Evolutionary conservation across 140 eudicot species (phyloP), one percentile per base, ranked within the genome.

Genomic region (Erigeron philadelphicus): DNA sequence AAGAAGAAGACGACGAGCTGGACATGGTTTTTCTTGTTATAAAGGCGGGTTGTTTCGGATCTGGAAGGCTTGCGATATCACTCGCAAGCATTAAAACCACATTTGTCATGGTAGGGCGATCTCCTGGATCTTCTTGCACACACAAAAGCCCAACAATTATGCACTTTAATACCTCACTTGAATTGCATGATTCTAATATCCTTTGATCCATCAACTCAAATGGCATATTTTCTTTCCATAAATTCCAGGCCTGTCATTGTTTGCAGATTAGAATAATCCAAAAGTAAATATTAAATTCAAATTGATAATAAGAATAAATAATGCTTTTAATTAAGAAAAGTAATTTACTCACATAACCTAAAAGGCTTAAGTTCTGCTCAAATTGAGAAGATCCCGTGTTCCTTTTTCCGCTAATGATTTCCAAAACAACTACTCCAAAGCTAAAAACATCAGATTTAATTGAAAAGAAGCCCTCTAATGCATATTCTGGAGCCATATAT

Each of bases 81-180:
- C 82, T 75, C 21, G 76, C 59, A 19, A 86, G 86, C 87, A 86
- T 81, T 7, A 68, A 52, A 64, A 86, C 69, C 9, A 83, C 89
- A 61, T 73, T 78, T 10, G 81, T 68, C 88, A 86, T 86, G 65
- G 72, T 70, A 25, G 93, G 93, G 31, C 93, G 93, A 64, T 86
- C 89, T 62, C 64, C 75, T 0, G 87, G 85, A 66, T 86, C 88
- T 70, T 81, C 88, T 77, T 83, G 85, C 66, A 86, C 86, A 57
- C 86, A 86, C 77, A 86, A 70, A 19, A 83, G 81, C 59, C 83
- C 85, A 9, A 83, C 49, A 12, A 54, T 53, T 38, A 86, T 81
- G 81, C 94, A 81, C 80, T 78, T 81, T 43, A 79, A 64, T 11
- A 79, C 80, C 77, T 86, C 82, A 44, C 43, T 45, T 15, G 79